Conservation (phyloP, 305 asterid species). For the Striga hermonthica region DNA sequence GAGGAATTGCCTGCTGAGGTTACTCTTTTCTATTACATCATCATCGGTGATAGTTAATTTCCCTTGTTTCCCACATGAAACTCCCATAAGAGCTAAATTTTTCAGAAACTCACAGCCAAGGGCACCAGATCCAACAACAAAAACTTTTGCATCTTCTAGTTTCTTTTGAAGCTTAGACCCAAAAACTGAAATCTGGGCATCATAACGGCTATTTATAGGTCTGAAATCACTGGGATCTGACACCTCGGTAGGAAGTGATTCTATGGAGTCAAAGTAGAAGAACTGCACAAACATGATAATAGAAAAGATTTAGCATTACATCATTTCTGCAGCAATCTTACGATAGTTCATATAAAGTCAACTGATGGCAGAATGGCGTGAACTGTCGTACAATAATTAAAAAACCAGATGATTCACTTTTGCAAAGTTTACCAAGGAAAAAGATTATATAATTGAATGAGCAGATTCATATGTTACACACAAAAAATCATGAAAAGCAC, state of each 20-base stretch:
- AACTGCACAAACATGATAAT: conserved; percentile 37
- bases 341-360: too few species aligned
- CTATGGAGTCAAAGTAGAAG: conserved; percentile 70
- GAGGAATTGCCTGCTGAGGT: conserved; percentile 73
- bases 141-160: conserved; percentile 58
- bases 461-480: too few species aligned
- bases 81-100: conserved; percentile 75
- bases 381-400: too few species aligned
- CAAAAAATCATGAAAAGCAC: too few species aligned
- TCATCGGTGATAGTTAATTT: conserved; percentile 68
- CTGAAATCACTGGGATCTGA: conserved; percentile 49
- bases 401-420: too few species aligned
- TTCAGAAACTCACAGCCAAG: conserved; percentile 75
- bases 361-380: too few species aligned
- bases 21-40: conserved; percentile 79
- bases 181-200: conserved; percentile 75
- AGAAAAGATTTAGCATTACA: too few species aligned
- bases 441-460: too few species aligned
- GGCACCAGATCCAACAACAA: conserved; percentile 79
- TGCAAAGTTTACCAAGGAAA: too few species aligned
- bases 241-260: conserved; percentile 69
- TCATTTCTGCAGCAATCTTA: too few species aligned
- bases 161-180: conserved; percentile 68
- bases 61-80: conserved; percentile 56
- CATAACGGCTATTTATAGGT: conserved; percentile 65